Evolutionary conservation across 805 yeast species (phyloP).

Genomic region (Wickerhamomyces hampshirensis): DNA sequence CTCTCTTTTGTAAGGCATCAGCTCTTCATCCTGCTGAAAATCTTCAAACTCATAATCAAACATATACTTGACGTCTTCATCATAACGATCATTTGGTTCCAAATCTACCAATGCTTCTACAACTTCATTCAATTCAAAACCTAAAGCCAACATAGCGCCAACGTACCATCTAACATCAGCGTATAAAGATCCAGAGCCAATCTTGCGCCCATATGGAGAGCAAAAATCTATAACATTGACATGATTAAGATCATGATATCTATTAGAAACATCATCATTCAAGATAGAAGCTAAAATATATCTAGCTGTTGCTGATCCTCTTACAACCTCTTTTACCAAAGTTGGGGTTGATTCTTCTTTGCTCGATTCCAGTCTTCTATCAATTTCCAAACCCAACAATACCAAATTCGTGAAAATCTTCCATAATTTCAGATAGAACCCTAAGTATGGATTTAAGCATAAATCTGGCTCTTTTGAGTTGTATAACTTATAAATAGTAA

Average conservation of each 20-base stretch:
- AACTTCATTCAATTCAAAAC: slow-evolving; percentile 42
- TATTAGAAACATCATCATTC: slow-evolving; percentile 39
- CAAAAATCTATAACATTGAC: slow-evolving; percentile 55
- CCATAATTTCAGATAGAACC: slow-evolving; percentile 57
- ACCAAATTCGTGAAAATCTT: slow-evolving; percentile 58
- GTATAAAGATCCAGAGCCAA: slow-evolving; percentile 54
- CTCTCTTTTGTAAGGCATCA: slow-evolving; percentile 30
- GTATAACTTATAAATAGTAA: slow-evolving; percentile 41
- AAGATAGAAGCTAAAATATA: slow-evolving; percentile 56
- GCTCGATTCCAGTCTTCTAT: slow-evolving; percentile 42
- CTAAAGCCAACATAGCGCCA: slow-evolving; percentile 48
- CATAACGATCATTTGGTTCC: slow-evolving; percentile 59
- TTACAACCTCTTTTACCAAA: slow-evolving; percentile 42
- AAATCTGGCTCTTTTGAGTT: slow-evolving; percentile 31
- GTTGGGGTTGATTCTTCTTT: slow-evolving; percentile 33
- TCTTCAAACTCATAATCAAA: slow-evolving; percentile 52
- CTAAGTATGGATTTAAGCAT: slow-evolving; percentile 57
- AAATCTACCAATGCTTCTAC: slow-evolving; percentile 50
- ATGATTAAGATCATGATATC: slow-evolving; percentile 53
- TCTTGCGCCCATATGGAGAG: slow-evolving; percentile 62
- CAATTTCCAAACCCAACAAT: slow-evolving; percentile 55
- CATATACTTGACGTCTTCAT: slow-evolving; percentile 61
- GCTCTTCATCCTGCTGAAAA: slow-evolving; percentile 32
- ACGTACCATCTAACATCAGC: slow-evolving; percentile 56
- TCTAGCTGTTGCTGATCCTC: slow-evolving; percentile 63